Percentiles rank a stretch among this genome's conserved stretches.
phyloP scores from a whole-genome alignment of 805 yeast species.

The Yarrowia sp. region DNA sequence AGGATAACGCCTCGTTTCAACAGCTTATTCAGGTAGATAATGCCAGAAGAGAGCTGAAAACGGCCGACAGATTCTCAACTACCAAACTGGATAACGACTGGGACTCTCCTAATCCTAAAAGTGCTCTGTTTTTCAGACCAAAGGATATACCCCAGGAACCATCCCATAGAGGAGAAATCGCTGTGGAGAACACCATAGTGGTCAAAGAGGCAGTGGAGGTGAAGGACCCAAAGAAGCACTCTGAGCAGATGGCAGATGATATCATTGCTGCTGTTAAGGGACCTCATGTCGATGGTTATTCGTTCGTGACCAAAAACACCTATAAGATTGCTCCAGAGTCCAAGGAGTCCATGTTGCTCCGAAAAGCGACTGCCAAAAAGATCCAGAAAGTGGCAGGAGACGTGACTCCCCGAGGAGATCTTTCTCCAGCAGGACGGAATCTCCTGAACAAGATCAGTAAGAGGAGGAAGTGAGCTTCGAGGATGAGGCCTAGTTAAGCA shows the following conservation, averaged over 20 bases:
- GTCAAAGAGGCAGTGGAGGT: conserved; percentile 20
- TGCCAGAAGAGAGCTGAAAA: conserved; percentile 23
- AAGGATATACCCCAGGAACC: conserved; percentile 13
- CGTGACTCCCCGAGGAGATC: conserved; percentile 19
- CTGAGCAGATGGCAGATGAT: conserved; percentile 12
- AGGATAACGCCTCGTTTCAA: conserved; percentile 48
- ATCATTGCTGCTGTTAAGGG: conserved; percentile 31
- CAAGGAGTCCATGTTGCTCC: conserved; percentile 37
- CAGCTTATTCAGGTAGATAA: conserved; percentile 44
- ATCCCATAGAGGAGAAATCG: conserved; percentile 21
- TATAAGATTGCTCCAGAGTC: conserved; percentile 41
- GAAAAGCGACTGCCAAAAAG: conserved; percentile 39
- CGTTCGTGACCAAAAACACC: conserved; percentile 41
- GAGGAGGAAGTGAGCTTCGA: neutral
- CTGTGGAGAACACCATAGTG: conserved; percentile 30
- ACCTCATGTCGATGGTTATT: conserved; percentile 40
- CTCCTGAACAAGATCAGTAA: conserved; percentile 20
- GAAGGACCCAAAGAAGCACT: neutral
- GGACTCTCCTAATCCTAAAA: conserved; percentile 14
- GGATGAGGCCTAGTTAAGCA: neutral
- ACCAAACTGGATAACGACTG: conserved; percentile 11
- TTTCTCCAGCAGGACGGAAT: conserved; percentile 16
- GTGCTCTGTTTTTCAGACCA: conserved; percentile 24
- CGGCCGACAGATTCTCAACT: conserved; percentile 1
- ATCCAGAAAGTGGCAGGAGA: conserved; percentile 14